phyloP scores from a whole-genome alignment of 768 basidiomycete genomes.

The Lentinus tigrinus region DNA sequence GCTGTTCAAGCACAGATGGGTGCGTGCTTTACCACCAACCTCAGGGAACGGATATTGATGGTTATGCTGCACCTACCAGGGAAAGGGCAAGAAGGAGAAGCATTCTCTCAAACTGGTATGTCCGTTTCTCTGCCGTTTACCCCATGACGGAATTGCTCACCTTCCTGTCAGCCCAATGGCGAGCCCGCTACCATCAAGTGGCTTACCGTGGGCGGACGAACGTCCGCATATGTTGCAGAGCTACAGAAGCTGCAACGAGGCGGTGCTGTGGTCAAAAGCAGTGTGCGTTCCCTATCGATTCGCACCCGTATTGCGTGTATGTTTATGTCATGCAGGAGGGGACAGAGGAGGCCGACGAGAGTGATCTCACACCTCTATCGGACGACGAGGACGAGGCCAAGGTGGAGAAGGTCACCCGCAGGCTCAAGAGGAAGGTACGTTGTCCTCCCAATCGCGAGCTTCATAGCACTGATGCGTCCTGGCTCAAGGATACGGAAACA shows the following conservation, averaged over 20 bases:
- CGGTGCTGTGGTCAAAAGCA: neutral
- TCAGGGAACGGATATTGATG: no score
- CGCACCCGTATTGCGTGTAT: neutral
- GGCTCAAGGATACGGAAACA: slow-evolving; percentile 2
- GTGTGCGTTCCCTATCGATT: neutral
- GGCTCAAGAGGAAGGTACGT: slow-evolving; percentile 22
- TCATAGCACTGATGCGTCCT: no score
- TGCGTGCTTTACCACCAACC: no score
- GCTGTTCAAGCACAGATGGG: slow-evolving; percentile 73
- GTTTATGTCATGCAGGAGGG: neutral
- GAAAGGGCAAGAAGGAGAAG: slow-evolving; percentile 56
- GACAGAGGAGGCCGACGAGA: slow-evolving; percentile 13
- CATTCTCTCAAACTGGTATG: slow-evolving; percentile 48
- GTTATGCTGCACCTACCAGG: slow-evolving; percentile 39
- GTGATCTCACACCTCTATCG: slow-evolving; percentile 26
- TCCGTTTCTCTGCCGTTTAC: neutral
- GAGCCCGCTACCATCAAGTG: slow-evolving; percentile 70
- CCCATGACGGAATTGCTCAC: neutral
- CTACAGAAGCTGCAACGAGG: slow-evolving; percentile 46
- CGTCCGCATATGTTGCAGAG: slow-evolving; percentile 69
- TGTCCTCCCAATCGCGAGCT: no score
- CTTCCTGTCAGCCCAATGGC: slow-evolving; percentile 54
- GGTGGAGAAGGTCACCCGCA: slow-evolving; percentile 14
- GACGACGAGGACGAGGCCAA: slow-evolving; percentile 20
- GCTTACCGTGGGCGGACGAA: slow-evolving; percentile 74